phyloP scores from a whole-genome alignment of 2,329 filamentous ascomycete genomes.

The Diaporthe citri region DNA sequence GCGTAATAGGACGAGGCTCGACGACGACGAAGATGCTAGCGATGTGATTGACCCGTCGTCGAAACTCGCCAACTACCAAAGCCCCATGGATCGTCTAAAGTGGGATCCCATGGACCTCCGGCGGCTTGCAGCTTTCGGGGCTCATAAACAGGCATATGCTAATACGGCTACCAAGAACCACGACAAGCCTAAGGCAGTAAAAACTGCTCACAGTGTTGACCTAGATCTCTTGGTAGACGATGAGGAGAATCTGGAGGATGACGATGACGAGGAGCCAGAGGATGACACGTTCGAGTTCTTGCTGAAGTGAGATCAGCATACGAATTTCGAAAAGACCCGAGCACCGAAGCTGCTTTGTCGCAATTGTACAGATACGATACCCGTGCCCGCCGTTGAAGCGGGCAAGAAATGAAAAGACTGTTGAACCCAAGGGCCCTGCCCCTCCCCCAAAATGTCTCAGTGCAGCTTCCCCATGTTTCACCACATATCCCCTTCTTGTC shows the following conservation, averaged over 20 bases:
- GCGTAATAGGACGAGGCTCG: background rate
- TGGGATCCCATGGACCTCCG: slow-evolving; percentile 10
- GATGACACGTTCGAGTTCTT: slow-evolving; percentile 40
- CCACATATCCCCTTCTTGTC: slow-evolving; percentile 14
- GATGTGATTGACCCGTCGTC: slow-evolving; percentile 17
- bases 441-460: slow-evolving; percentile 27
- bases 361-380: slow-evolving; percentile 39
- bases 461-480: slow-evolving; percentile 35
- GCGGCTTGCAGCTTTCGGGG: slow-evolving; percentile 25
- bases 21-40: slow-evolving; percentile 8
- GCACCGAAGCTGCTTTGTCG: background rate
- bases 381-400: slow-evolving; percentile 19
- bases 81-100: slow-evolving; percentile 18
- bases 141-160: slow-evolving; percentile 8
- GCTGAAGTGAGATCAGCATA: background rate
- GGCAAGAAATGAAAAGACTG: slow-evolving; percentile 32
- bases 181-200: background rate
- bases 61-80: slow-evolving; percentile 30
- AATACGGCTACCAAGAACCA: background rate
- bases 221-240: background rate
- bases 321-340: background rate
- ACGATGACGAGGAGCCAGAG: slow-evolving; percentile 33
- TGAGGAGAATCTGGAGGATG: background rate
- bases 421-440: slow-evolving; percentile 29
- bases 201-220: background rate